These are phyloP conservation scores for Talinum fruticosum DNA, from an alignment of 148 eudicot genomes.

Conservation along the genomic window DNA sequence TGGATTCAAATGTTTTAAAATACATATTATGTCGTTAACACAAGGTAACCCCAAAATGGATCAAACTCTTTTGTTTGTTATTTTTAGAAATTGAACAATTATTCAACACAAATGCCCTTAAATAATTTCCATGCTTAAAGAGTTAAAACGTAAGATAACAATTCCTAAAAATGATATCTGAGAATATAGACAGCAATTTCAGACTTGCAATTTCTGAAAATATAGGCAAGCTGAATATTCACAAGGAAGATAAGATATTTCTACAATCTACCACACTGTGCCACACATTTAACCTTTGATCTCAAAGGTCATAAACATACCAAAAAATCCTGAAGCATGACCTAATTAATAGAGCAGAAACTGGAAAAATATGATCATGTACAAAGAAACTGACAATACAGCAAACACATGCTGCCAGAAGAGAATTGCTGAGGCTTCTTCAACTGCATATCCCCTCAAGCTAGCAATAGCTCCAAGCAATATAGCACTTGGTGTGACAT, in stretches of 20 bases:
- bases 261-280: neutral
- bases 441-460: slow-evolving; percentile 83
- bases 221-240: neutral
- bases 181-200: neutral
- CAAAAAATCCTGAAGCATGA: slow-evolving; percentile 32
- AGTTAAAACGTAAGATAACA: no score
- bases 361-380: slow-evolving; percentile 54
- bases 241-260: neutral
- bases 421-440: slow-evolving; percentile 78
- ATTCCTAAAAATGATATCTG: no score
- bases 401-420: slow-evolving; percentile 89
- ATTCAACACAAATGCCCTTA: neutral
- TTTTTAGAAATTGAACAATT: neutral
- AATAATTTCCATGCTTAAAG: neutral
- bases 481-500: slow-evolving; percentile 86
- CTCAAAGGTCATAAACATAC: neutral
- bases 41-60: neutral
- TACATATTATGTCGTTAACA: no score
- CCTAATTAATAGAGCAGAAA: slow-evolving; percentile 32
- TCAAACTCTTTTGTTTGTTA: no score
- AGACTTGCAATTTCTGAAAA: neutral
- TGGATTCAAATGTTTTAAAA: no score
- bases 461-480: slow-evolving; percentile 94
- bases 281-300: neutral
- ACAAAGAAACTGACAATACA: slow-evolving; percentile 56